phyloP scores from a whole-genome alignment of 148 eudicot species.

The Dysphania ambrosioides region DNA sequence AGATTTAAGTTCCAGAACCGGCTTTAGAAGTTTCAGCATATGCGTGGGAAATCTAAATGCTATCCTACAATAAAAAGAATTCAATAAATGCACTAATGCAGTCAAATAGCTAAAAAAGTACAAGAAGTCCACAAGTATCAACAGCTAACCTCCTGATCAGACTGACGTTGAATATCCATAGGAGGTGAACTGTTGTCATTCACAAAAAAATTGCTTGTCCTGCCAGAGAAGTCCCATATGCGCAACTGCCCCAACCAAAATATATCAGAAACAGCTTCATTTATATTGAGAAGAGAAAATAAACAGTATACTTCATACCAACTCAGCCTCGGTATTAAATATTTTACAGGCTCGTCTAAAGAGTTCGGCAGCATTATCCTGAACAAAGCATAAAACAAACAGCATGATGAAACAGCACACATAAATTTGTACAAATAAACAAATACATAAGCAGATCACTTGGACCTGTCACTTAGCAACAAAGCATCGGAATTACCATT shows the following conservation, averaged over 20 bases:
- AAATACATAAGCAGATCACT: neutral
- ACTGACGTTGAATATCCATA: constrained; percentile 50
- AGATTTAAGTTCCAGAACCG: neutral
- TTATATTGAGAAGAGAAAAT: neutral
- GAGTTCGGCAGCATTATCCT: constrained; percentile 89
- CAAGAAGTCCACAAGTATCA: neutral
- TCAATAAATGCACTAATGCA: constrained; percentile 2
- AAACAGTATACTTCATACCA: constrained; percentile 38
- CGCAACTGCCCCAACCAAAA: constrained; percentile 49
- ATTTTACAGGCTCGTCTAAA: constrained; percentile 93
- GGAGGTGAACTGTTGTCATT: constrained; percentile 43
- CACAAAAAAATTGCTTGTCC: constrained; percentile 51
- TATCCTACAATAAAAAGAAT: too few species aligned
- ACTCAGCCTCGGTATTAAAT: constrained; percentile 69
- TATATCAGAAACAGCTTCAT: constrained; percentile 18
- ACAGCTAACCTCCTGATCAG: constrained; percentile 72
- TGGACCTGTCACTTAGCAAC: neutral
- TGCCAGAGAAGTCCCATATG: constrained; percentile 90
- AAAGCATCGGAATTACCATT: neutral
- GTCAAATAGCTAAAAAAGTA: neutral
- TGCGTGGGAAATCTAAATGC: neutral
- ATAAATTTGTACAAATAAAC: neutral
- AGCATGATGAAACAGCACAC: constrained; percentile 6
- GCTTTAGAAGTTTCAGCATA: neutral
- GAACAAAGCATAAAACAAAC: constrained; percentile 14